Evolutionary conservation across 345 rosid species (phyloP).

Genomic region (Sapria himalayana): DNA sequence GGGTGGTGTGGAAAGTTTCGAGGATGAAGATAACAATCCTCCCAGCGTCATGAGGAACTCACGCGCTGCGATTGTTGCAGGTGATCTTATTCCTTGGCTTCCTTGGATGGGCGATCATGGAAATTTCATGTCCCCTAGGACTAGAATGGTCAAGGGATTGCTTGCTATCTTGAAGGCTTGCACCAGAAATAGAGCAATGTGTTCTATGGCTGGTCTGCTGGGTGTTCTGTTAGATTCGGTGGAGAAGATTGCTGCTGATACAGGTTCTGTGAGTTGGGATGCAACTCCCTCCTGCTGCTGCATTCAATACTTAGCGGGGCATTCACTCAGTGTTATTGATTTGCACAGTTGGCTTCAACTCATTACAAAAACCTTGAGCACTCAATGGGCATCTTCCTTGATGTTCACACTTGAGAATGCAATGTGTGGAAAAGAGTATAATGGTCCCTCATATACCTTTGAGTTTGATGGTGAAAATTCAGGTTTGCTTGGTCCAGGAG

Average conservation of each 20-base stretch:
- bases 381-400: conserved; percentile 52
- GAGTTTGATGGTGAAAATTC: conserved; percentile 99
- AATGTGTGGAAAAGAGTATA: conserved; percentile 77
- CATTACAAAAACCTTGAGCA: conserved; percentile 34
- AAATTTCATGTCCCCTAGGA: conserved; percentile 71
- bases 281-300: conserved; percentile 62
- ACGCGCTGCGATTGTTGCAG: conserved; percentile 90
- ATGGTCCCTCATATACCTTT: conserved; percentile 80
- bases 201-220: conserved; percentile 77
- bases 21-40: conserved; percentile 80
- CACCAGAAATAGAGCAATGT: conserved; percentile 99
- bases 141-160: conserved; percentile 80
- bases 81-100: conserved; percentile 83
- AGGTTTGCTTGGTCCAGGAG: conserved; percentile 99
- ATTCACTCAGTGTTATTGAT: conserved; percentile 69
- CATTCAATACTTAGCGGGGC: conserved; percentile 78
- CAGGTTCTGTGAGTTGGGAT: conserved; percentile 41
- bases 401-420: conserved; percentile 80
- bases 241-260: conserved; percentile 50
- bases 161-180: conserved; percentile 84
- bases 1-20: conserved; percentile 99
- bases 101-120: conserved; percentile 53
- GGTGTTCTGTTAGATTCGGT: conserved; percentile 76
- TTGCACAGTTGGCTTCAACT: conserved; percentile 65
- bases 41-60: conserved; percentile 98